Base-by-base conservation (phyloP, 768 basidiomycete species). In the Lepiota brunneoincarnata region DNA sequence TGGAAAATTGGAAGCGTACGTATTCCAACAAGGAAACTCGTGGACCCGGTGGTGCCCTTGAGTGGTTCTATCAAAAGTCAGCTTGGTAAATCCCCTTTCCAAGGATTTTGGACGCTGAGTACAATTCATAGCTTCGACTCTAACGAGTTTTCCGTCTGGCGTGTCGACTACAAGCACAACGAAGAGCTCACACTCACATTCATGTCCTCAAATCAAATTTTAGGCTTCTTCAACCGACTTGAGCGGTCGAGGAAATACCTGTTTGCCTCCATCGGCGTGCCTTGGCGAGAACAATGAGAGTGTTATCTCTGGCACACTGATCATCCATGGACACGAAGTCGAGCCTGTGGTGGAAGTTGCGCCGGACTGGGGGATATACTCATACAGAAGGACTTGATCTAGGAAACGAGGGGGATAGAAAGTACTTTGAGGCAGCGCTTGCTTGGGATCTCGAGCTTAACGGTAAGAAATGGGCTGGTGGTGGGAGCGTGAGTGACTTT, bases 1-100 rank as follows among this genome's bases (percentile, higher is more conserved):
- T 93, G 52, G 90, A 96, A 70, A 93, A 97, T 73, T 97, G 93
- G 93, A 98, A 98, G 72, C 87, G 92, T 40, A 87, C 90, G 41
- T 99, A 98, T 79, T 97, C 93, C 64, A 98, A 98, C 87, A 86
- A 88, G 70, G 94, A 98, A 15, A 98, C 95, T 35, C 86, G 90
- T 51, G 92, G 90, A 35, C 60, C 88, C 14, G 84, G 71, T 41
- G 94, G 91, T 58, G 71, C 93, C 47, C 64, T 99, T 37, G 93
- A 97, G 71, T 98, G 96, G 97, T 89, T 99, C 84, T 95, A 97
- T 78, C 69, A 93, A 71, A 86, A 97, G 92, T 95, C 61, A 53
- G 89, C 75, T n/a, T 6, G 24, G 34, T 5, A 14, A 24, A 10
- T 26, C 23, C n/a, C 21, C 10, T 6, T 54, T 17, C 39, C 47